Conservation (phyloP, 768 basidiomycete genomes). For the Boletus pseudopeckii region DNA sequence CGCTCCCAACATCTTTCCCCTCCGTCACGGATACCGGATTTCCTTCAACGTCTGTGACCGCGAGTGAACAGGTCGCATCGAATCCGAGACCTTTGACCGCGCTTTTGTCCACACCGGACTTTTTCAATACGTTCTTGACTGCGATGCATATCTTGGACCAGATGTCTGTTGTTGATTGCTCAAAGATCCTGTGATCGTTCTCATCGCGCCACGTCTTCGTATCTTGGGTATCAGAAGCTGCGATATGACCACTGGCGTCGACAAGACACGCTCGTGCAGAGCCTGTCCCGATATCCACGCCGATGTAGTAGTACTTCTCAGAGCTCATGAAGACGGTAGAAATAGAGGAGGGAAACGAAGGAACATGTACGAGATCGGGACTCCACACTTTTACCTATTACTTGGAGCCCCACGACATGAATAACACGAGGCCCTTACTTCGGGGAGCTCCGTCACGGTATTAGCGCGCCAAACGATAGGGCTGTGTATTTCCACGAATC, state of each 20-base stretch:
- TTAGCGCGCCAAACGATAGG: not conserved
- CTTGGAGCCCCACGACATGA: too few relatives aligned
- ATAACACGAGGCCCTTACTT: too few relatives aligned
- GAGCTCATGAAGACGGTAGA: constrained; percentile 30
- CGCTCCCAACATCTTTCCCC: constrained; percentile 56
- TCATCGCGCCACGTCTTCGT: constrained; percentile 86
- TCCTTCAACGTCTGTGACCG: constrained; percentile 75
- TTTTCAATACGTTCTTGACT: constrained; percentile 59
- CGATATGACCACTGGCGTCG: constrained; percentile 59
- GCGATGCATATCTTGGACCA: constrained; percentile 68
- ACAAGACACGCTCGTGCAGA: constrained; percentile 88
- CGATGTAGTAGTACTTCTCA: constrained; percentile 54
- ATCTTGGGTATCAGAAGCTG: constrained; percentile 75
- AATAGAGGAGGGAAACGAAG: not conserved
- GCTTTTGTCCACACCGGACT: constrained; percentile 51
- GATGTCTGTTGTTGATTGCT: constrained; percentile 90
- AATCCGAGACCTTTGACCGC: constrained; percentile 86
- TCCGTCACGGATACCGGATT: constrained; percentile 72
- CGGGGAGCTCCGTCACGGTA: constrained; percentile 9
- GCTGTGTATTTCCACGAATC: too few relatives aligned
- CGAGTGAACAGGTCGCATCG: constrained; percentile 95
- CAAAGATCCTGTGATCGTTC: constrained; percentile 88
- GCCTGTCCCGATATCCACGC: constrained; percentile 88
- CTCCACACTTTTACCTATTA: constrained; percentile 13
- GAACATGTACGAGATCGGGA: constrained; percentile 3